These are phyloP conservation scores for Nicotiana tomentosiformis DNA, from an alignment of 257 asterid species.

Conservation along the genomic window DNA sequence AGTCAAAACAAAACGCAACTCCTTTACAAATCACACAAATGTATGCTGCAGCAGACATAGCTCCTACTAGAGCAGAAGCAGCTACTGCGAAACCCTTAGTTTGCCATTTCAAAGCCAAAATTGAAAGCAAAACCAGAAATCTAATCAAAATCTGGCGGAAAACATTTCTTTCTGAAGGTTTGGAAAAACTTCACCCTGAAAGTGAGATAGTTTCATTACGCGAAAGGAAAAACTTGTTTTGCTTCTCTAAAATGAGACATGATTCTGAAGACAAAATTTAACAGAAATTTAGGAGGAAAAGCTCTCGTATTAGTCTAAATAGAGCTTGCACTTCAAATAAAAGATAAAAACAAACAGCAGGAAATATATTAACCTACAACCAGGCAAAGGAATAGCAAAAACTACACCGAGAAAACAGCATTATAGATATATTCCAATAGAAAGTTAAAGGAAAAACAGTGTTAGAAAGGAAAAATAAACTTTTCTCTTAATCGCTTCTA, in stretches of 20 bases:
- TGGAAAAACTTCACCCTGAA: not conserved
- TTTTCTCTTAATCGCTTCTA: not conserved
- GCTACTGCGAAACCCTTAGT: not conserved
- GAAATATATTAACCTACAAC: not conserved
- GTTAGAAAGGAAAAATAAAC: not conserved
- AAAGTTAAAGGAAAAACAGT: not conserved
- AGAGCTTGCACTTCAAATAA: not conserved
- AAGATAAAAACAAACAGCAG: not conserved
- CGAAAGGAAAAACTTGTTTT: not conserved
- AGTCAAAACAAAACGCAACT: not conserved
- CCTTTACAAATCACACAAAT: not conserved
- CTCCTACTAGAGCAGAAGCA: not conserved
- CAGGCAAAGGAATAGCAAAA: not conserved
- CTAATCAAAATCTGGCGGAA: not conserved
- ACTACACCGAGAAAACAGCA: not conserved
- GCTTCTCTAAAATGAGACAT: not conserved
- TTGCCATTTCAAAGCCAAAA: slow-evolving; percentile 2
- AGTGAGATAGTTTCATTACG: not conserved
- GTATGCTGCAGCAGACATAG: not conserved
- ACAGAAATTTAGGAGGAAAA: not conserved
- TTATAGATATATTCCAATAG: not conserved
- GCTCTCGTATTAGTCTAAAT: not conserved
- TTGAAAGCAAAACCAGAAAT: not conserved
- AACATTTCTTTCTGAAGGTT: too few species aligned
- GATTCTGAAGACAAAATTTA: too few species aligned